Evolutionary conservation across 2,329 filamentous ascomycete species (phyloP).

Genomic region (Aspergillus ibericus): DNA sequence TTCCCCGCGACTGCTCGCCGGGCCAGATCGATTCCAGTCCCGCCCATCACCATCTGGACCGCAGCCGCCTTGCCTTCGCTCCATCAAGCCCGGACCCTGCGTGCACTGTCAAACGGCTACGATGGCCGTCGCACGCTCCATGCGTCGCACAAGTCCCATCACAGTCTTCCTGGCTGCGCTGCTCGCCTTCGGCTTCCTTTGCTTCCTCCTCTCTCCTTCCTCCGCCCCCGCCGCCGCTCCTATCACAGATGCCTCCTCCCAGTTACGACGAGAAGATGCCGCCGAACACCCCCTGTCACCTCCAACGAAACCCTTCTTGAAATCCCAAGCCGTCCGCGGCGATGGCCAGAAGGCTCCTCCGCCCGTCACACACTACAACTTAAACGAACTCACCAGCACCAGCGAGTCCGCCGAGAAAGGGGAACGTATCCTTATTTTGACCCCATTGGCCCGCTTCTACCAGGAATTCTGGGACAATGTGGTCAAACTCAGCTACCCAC

Average conservation of each 20-base stretch:
- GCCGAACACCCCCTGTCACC: constrained; percentile 71
- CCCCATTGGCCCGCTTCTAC: constrained; percentile 91
- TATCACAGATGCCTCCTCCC: constrained; percentile 49
- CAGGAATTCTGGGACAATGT: constrained; percentile 95
- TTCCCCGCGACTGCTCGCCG: not conserved
- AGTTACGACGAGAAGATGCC: constrained; percentile 56
- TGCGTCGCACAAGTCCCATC: constrained; percentile 77
- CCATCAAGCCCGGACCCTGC: not conserved
- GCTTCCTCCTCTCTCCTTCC: constrained; percentile 49
- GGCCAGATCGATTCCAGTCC: not conserved
- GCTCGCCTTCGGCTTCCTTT: constrained; percentile 69
- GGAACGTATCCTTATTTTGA: constrained; percentile 87
- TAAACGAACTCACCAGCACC: constrained; percentile 91
- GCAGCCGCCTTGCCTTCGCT: constrained; percentile 7
- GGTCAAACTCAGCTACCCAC: constrained; percentile 78
- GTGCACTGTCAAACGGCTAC: constrained; percentile 29
- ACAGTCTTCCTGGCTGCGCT: constrained; percentile 71
- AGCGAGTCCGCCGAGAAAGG: constrained; percentile 71
- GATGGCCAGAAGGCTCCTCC: constrained; percentile 64
- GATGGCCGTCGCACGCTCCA: constrained; percentile 63
- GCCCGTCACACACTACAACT: constrained; percentile 86
- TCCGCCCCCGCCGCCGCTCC: constrained; percentile 50
- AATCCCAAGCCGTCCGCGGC: constrained; percentile 52
- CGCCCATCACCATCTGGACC: constrained; percentile 11
- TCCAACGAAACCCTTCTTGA: constrained; percentile 72